Evolutionary conservation across 2,329 filamentous ascomycete species (phyloP).

Genomic region (Botryotinia convoluta): DNA sequence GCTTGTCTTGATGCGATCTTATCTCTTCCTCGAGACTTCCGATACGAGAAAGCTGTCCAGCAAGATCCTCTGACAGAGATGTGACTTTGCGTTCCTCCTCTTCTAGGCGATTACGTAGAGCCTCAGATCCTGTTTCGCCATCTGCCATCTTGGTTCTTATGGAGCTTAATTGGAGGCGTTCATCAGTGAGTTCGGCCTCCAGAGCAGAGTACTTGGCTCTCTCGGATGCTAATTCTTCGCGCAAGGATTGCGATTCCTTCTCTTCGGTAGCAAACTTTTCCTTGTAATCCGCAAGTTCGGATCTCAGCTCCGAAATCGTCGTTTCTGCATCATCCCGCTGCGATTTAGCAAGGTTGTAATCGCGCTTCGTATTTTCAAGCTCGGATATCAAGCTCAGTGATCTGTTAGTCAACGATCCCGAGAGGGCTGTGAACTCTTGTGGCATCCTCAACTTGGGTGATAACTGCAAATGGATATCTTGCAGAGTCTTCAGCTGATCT

Average conservation of each 20-base stretch:
- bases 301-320: constrained; percentile 53
- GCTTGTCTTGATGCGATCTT: constrained; percentile 63
- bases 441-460: constrained; percentile 53
- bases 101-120: constrained; percentile 68
- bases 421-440: constrained; percentile 54
- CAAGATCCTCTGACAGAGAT: constrained; percentile 66
- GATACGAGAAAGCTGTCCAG: constrained; percentile 71
- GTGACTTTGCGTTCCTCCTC: constrained; percentile 72
- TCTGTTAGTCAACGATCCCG: constrained; percentile 57
- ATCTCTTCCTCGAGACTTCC: constrained; percentile 76
- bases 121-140: constrained; percentile 80
- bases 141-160: constrained; percentile 73
- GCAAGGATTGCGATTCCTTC: constrained; percentile 49
- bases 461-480: constrained; percentile 58
- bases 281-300: constrained; percentile 54
- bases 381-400: constrained; percentile 60
- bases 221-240: constrained; percentile 53
- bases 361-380: constrained; percentile 57
- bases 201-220: constrained; percentile 54
- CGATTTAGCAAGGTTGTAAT: constrained; percentile 56
- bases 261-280: constrained; percentile 54
- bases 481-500: constrained; percentile 53
- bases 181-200: constrained; percentile 58
- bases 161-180: constrained; percentile 65
- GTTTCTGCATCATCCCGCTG: constrained; percentile 61